phyloP scores from a whole-genome alignment of 164 flowering plant genomes.

The Cinnamomum micranthum region DNA sequence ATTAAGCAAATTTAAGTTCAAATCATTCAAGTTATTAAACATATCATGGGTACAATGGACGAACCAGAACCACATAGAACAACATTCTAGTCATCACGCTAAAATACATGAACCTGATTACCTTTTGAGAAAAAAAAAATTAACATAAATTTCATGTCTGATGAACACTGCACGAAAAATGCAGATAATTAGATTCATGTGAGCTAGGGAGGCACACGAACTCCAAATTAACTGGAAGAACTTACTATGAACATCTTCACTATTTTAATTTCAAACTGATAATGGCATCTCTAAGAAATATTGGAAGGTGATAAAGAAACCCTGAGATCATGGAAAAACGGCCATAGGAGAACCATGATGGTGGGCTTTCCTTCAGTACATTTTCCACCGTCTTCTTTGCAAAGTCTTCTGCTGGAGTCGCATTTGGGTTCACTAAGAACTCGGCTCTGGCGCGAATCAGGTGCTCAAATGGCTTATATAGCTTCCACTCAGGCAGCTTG shows the following conservation, averaged over 20 bases:
- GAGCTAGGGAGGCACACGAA: neutral
- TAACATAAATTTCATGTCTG: no score
- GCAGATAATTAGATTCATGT: no score
- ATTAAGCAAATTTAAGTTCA: no score
- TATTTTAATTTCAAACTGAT: conserved; percentile 35
- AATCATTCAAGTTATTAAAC: no score
- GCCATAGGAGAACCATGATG: conserved; percentile 78
- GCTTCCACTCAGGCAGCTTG: conserved; percentile 76
- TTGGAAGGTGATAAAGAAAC: conserved; percentile 61
- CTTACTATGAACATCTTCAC: conserved; percentile 12
- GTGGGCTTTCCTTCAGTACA: conserved; percentile 67
- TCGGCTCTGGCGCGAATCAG: conserved; percentile 51
- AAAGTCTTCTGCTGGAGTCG: conserved; percentile 74
- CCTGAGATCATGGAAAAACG: conserved; percentile 38
- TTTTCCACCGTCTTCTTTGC: conserved; percentile 65
- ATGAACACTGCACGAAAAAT: no score
- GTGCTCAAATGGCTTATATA: conserved; percentile 62
- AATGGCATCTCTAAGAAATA: conserved; percentile 51
- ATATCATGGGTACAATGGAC: no score
- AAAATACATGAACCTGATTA: no score
- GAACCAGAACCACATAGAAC: no score
- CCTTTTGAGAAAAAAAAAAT: no score
- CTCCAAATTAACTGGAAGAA: no score
- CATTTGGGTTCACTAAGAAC: conserved; percentile 45
- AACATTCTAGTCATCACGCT: no score